Evolutionary conservation across 2,329 filamentous ascomycete genomes (phyloP).

Genomic region (Diaporthe ilicicola): DNA sequence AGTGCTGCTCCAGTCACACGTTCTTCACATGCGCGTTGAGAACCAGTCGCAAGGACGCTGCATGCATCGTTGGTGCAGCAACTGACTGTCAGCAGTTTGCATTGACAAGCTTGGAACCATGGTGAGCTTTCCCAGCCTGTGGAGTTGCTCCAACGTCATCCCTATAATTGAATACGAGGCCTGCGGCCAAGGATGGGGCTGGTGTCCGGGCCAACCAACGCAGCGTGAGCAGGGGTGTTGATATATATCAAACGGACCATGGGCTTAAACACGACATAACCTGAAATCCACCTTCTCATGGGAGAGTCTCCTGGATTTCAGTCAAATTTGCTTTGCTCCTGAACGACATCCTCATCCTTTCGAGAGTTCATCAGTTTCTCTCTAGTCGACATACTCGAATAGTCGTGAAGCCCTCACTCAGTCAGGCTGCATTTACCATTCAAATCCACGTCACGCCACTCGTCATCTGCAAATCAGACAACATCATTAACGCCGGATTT

Average conservation of each 20-base stretch:
- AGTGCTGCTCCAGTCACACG: not conserved
- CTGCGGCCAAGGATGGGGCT: conserved; percentile 8
- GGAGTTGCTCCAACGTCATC: conserved; percentile 1
- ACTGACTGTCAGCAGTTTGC: not conserved
- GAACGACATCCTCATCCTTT: not conserved
- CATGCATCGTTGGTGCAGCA: conserved; percentile 19
- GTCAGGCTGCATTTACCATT: not conserved
- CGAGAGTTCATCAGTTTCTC: not conserved
- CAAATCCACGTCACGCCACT: not conserved
- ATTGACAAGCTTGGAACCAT: not conserved
- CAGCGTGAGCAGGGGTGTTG: conserved; percentile 6
- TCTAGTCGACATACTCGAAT: not conserved
- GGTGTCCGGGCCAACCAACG: conserved; percentile 21
- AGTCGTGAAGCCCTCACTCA: not conserved
- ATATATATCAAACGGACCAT: conserved; percentile 29
- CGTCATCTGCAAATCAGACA: not conserved
- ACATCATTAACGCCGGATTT: not conserved
- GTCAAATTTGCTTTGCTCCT: not conserved
- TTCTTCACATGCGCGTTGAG: not conserved
- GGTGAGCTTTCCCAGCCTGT: conserved; percentile 5
- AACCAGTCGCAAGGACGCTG: not conserved
- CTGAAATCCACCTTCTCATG: not conserved
- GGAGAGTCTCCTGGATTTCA: not conserved
- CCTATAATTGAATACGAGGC: conserved; percentile 21
- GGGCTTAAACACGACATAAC: not conserved